Evolutionary conservation across 768 basidiomycete genomes (phyloP).

Genomic region (Collybia mongolica): DNA sequence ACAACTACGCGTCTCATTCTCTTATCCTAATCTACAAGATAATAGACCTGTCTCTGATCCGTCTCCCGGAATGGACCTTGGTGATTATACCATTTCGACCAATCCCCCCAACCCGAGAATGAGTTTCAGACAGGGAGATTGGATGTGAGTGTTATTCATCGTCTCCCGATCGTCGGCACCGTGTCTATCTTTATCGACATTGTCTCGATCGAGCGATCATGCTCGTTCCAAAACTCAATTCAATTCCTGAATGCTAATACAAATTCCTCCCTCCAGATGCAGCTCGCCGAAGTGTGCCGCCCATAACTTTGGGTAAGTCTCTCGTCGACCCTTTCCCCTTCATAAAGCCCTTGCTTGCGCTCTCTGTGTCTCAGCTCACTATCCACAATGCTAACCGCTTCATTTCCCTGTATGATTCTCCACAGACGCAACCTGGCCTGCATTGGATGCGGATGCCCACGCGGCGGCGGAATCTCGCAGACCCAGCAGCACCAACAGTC

Average conservation of each 20-base stretch:
- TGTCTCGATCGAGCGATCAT: slow-evolving; percentile 20
- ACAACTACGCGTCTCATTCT: slow-evolving; percentile 23
- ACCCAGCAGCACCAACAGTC: slow-evolving; percentile 24
- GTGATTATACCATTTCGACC: slow-evolving; percentile 58
- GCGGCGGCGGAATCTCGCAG: slow-evolving; percentile 27
- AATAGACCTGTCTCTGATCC: slow-evolving; percentile 15
- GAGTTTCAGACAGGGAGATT: slow-evolving; percentile 68
- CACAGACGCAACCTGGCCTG: slow-evolving; percentile 75
- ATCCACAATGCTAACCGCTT: slow-evolving; percentile 39
- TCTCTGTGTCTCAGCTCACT: slow-evolving; percentile 12
- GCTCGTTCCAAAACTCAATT: slow-evolving; percentile 6
- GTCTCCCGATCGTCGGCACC: slow-evolving; percentile 4
- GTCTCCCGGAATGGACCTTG: slow-evolving; percentile 12
- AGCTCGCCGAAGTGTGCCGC: slow-evolving; percentile 67
- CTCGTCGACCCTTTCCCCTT: slow-evolving; percentile 13
- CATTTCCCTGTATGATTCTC: slow-evolving; percentile 48
- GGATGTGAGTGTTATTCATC: slow-evolving; percentile 58
- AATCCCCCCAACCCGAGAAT: slow-evolving; percentile 73
- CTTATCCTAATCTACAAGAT: slow-evolving; percentile 25
- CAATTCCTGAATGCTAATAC: slow-evolving; percentile 12
- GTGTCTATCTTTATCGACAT: slow-evolving; percentile 19
- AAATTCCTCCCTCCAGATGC: slow-evolving; percentile 50
- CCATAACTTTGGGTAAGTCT: slow-evolving; percentile 82
- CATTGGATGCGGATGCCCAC: slow-evolving; percentile 73
- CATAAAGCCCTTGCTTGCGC: slow-evolving; percentile 10